Conservation (phyloP, 2,329 filamentous ascomycete genomes). For the Trichoderma koningiopsis region DNA sequence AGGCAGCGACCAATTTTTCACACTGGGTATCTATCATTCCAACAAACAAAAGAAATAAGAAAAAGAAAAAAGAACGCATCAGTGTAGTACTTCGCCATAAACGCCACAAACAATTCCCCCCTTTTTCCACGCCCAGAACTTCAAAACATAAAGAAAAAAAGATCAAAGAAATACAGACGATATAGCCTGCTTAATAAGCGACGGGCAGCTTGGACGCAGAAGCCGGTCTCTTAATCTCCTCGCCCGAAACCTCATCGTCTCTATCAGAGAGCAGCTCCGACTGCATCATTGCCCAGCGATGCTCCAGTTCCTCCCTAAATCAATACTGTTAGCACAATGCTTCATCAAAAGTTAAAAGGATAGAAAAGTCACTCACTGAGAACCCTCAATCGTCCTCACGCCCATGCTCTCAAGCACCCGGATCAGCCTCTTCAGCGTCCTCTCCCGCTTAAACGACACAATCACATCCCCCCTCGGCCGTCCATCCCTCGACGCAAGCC, state of each 20-base stretch:
- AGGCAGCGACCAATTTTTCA: background rate
- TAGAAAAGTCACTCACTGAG: slow-evolving; percentile 42
- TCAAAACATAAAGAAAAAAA: background rate
- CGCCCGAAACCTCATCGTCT: slow-evolving; percentile 34
- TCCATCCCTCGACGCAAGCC: slow-evolving; percentile 36
- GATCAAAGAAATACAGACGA: background rate
- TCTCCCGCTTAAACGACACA: slow-evolving; percentile 54
- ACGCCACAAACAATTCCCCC: no score
- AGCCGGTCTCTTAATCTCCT: slow-evolving; percentile 34
- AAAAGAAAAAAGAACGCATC: background rate
- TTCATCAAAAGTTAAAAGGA: no score
- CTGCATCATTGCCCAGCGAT: slow-evolving; percentile 41
- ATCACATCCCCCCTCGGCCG: slow-evolving; percentile 50
- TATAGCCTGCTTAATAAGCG: background rate
- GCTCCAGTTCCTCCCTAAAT: slow-evolving; percentile 41
- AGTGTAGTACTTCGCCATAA: no score
- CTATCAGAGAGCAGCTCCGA: slow-evolving; percentile 37
- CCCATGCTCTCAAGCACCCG: slow-evolving; percentile 49
- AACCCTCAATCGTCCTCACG: slow-evolving; percentile 44
- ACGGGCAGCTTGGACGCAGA: slow-evolving; percentile 20
- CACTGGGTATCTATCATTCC: slow-evolving; percentile 17
- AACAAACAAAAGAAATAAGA: background rate
- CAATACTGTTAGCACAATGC: slow-evolving; percentile 27
- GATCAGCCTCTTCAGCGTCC: slow-evolving; percentile 57
- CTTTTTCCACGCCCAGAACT: no score